A percentile compares a stretch with the other conserved stretches of the same genome.
Conservation (phyloP, 2,329 filamentous ascomycete species). For the Beauveria sp. region DNA sequence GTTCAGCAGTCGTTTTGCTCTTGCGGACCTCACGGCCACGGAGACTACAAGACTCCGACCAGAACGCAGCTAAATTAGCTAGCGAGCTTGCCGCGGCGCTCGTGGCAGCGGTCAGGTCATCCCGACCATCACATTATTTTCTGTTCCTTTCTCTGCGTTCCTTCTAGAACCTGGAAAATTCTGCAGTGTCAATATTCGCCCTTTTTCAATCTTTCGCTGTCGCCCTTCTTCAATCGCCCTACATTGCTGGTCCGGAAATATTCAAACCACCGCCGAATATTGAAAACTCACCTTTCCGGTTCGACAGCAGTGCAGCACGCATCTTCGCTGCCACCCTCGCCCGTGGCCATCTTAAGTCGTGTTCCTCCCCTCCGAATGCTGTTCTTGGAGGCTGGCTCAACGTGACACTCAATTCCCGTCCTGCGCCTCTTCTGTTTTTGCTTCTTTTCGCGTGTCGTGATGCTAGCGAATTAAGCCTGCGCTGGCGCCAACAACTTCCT, state of each 20-base stretch:
- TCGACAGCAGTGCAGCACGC: neutral
- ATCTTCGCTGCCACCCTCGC: neutral
- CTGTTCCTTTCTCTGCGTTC: neutral
- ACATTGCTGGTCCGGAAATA: neutral
- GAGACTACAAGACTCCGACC: conserved; percentile 5
- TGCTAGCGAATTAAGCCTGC: neutral
- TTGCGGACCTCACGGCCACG: conserved; percentile 5
- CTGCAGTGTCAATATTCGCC: too few species aligned
- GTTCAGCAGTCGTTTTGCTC: neutral
- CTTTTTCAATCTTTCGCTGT: neutral
- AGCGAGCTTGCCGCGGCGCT: neutral
- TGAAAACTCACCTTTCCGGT: neutral
- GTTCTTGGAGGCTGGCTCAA: neutral
- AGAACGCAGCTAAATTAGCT: neutral
- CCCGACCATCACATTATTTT: neutral
- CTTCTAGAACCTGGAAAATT: too few species aligned
- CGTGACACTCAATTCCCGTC: neutral
- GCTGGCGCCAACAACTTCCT: neutral
- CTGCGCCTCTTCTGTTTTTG: neutral
- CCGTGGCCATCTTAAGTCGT: neutral
- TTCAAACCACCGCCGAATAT: neutral
- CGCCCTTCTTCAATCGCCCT: neutral
- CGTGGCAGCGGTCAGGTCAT: neutral
- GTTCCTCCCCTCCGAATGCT: neutral
- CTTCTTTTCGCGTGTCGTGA: neutral